Percentiles rank a stretch among this genome's conserved stretches.
Evolutionary conservation across 441 rosid genomes (phyloP).

Genomic region (Croton laevigatus): DNA sequence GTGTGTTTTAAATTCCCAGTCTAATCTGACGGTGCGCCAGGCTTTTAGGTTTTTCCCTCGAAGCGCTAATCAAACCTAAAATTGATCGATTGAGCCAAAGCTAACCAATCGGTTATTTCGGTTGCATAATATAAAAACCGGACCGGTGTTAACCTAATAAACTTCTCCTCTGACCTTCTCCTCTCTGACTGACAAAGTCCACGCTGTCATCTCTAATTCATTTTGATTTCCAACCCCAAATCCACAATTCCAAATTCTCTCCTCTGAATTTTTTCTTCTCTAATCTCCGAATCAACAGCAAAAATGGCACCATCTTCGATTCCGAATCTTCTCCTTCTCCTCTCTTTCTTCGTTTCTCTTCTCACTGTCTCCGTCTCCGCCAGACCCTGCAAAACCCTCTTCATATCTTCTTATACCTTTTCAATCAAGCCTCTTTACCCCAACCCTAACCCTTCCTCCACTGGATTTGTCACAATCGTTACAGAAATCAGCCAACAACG

Average conservation of each 20-base stretch:
- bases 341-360: constrained; percentile 27
- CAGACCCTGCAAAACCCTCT: constrained; percentile 75
- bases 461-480: constrained; percentile 62
- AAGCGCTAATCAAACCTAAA: too few species aligned
- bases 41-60: not conserved
- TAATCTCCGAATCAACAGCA: too few species aligned
- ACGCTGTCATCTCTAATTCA: not conserved
- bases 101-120: too few species aligned
- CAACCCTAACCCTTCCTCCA: constrained; percentile 35
- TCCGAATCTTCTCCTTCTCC: constrained; percentile 18
- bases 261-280: not conserved
- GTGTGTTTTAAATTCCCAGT: not conserved
- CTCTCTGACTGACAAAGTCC: not conserved
- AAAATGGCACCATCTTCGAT: constrained; percentile 28
- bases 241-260: too few species aligned
- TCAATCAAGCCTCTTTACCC: constrained; percentile 43
- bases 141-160: too few species aligned
- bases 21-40: too few species aligned
- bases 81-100: too few species aligned
- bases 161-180: too few species aligned
- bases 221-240: not conserved
- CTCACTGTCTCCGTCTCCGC: constrained; percentile 45
- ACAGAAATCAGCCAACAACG: constrained; percentile 51
- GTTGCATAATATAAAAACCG: too few species aligned
- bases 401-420: constrained; percentile 66